Evolutionary conservation across 1,284 basidiomycete genomes (phyloP), one percentile per base, ranked within the genome.

Genomic region (Marasmius sp.): DNA sequence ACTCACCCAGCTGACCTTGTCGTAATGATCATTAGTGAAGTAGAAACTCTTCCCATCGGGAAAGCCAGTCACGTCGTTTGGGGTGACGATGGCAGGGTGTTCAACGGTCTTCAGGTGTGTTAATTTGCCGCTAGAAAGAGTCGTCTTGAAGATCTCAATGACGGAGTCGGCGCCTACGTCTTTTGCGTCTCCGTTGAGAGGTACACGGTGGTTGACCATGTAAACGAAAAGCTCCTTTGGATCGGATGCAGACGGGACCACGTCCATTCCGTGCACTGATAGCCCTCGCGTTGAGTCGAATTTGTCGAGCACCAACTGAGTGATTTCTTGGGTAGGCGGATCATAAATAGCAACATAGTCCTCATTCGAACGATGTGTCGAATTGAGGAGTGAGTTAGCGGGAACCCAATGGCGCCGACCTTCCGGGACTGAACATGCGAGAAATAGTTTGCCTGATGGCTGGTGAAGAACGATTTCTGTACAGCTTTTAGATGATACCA

Each of bases 201-300:
- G 81, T 1, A 71, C 72, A 16, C 86, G 83, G 69, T 91, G 88
- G 69, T 91, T 92, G 62, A 91, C 77, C 18, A 89, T 74, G 68
- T 90, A 92, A 11, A 92, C 75, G 62, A 81, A 89, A 3, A 91
- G 76, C 41, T 81, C 72, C n/a, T 76, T 72, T 3, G 82, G 74
- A 65, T 86, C 75, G 2, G 75, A 68, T 1, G 74, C 67, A 1
- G 86, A 85, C 3, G 80, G 78, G 4, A 89, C 87, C 20, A 92
- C 82, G 61, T 90, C 89, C 82, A 93, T 85, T 12, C 89, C 91
- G 66, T 92, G 89, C 14, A 87, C 68, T 38, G 84, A 85, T 49
- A 91, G 74, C 1, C 82, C 84, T 9, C 79, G 75, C 0, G 64
- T 51, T 8, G 73, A 71, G 12, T 74, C 68, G 68, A 80, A 81